Evolutionary conservation across 208 protist genomes (phyloP).

Genomic region (Crithidia bombi): DNA sequence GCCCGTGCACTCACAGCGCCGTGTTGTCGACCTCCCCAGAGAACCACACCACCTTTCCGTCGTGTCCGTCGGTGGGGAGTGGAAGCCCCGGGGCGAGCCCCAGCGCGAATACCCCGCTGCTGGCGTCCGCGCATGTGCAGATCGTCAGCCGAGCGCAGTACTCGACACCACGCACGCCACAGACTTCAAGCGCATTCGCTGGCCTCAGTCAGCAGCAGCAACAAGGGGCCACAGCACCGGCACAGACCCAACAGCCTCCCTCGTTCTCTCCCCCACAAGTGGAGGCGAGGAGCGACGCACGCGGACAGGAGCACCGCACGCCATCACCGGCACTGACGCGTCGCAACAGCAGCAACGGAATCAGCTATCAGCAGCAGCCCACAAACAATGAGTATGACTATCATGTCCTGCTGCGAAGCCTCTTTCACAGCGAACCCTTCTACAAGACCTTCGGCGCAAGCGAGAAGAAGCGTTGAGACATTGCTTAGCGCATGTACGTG

Average conservation of each 20-base stretch:
- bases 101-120: background rate
- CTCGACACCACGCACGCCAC: conserved; percentile 20
- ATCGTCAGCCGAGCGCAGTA: conserved; percentile 18
- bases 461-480: conserved; percentile 14
- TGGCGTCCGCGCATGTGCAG: conserved; percentile 5
- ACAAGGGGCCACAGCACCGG: background rate
- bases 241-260: too few relatives aligned
- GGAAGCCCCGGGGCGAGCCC: conserved; percentile 20
- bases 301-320: background rate
- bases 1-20: conserved; percentile 11
- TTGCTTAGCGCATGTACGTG: background rate
- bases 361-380: conserved; percentile 1
- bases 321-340: conserved; percentile 15
- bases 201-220: background rate
- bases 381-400: conserved; percentile 27
- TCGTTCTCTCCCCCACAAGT: too few relatives aligned
- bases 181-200: background rate
- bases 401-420: conserved; percentile 21
- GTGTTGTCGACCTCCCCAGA: conserved; percentile 6
- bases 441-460: background rate
- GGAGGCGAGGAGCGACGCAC: background rate
- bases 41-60: background rate
- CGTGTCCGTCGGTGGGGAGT: background rate
- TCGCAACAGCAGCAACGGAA: conserved; percentile 9
- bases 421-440: conserved; percentile 28